A percentile compares a stretch with the other conserved stretches of the same genome.
Conservation (phyloP, 257 asterid species). For the Fraxinus cuspidata region DNA sequence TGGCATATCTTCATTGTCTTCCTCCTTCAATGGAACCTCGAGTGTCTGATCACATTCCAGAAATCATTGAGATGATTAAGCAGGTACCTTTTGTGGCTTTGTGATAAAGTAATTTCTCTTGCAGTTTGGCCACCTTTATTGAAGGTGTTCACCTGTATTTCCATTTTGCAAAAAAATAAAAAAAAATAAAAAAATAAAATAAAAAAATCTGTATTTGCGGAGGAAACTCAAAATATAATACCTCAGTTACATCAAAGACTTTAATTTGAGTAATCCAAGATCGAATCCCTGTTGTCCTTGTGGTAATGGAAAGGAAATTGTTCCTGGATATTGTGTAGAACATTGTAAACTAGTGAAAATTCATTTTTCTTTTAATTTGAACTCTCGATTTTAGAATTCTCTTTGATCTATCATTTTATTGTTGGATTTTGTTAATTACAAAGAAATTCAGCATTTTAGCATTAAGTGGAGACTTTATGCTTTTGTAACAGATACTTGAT, state of each 20-base stretch:
- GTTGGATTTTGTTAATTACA: background rate
- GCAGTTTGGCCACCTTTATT: constrained; percentile 1
- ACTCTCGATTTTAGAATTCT: constrained; percentile 11
- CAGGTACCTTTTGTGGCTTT: constrained; percentile 47
- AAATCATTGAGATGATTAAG: constrained; percentile 79
- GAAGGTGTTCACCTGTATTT: constrained; percentile 1
- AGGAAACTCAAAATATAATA: background rate
- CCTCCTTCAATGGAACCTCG: constrained; percentile 95
- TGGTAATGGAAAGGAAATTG: background rate
- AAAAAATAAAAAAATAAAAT: background rate
- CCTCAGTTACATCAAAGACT: background rate
- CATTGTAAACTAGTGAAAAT: background rate
- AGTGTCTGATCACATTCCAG: constrained; percentile 88
- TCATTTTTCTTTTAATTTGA: background rate
- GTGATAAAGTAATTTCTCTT: constrained; percentile 2
- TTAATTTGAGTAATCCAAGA: constrained; percentile 8
- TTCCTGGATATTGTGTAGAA: background rate
- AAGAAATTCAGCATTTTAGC: background rate
- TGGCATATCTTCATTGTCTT: constrained; percentile 74
- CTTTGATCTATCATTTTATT: constrained; percentile 3
- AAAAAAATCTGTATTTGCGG: background rate
- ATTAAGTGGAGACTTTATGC: constrained; percentile 21
- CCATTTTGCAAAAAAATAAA: background rate
- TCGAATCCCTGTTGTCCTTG: background rate
- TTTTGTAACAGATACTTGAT: constrained; percentile 63